Conservation (phyloP, 495 filamentous ascomycete genomes). For the Penicillium bialowiezense region DNA sequence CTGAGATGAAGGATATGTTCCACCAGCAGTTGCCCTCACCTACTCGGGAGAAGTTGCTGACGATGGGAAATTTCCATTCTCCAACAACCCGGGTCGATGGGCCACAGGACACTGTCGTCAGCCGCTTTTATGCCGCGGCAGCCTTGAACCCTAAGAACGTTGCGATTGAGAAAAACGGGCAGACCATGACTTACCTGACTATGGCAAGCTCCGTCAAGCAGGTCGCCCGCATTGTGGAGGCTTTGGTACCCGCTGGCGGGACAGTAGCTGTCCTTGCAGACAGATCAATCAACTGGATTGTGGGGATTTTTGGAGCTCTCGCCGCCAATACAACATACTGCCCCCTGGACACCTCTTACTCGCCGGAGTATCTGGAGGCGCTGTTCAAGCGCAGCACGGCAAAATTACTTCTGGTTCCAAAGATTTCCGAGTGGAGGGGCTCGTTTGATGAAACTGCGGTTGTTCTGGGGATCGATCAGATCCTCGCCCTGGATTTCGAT, state of each 20-base stretch:
- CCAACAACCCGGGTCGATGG: not conserved
- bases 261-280: slow-evolving; percentile 23
- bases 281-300: slow-evolving; percentile 25
- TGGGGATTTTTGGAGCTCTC: slow-evolving; percentile 22
- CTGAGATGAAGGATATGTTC: too few species aligned
- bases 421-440: slow-evolving; percentile 2
- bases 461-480: too few species aligned
- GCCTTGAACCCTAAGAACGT: not conserved
- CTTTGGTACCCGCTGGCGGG: not conserved
- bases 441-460: too few species aligned
- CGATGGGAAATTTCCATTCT: not conserved
- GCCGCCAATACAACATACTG: slow-evolving; percentile 22
- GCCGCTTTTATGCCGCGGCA: not conserved
- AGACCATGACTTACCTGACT: slow-evolving; percentile 20
- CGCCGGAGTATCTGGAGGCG: slow-evolving; percentile 11
- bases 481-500: too few species aligned
- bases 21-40: slow-evolving; percentile 2
- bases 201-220: slow-evolving; percentile 6
- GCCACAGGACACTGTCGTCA: not conserved
- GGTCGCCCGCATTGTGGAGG: not conserved
- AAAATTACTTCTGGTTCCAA: not conserved
- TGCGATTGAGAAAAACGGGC: not conserved
- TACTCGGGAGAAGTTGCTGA: not conserved
- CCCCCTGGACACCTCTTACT: slow-evolving; percentile 24
- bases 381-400: slow-evolving; percentile 9